A percentile compares a stretch with the other conserved stretches of the same genome.
These are phyloP conservation scores for Helianthus tuberosus DNA, from an alignment of 129 eudicot species.

Conservation along the genomic window DNA sequence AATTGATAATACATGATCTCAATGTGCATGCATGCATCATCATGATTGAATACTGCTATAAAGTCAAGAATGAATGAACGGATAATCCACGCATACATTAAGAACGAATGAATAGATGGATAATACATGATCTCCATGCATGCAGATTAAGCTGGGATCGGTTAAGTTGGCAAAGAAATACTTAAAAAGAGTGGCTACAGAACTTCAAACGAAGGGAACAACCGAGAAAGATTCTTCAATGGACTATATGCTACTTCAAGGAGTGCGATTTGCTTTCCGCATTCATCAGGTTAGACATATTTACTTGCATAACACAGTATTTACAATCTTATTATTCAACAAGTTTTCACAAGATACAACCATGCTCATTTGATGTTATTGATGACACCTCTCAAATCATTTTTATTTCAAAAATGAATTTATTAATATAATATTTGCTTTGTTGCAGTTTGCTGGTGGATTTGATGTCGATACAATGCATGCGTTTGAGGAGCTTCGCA, in stretches of 20 bases:
- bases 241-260: slow-evolving; percentile 96
- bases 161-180: slow-evolving; percentile 84
- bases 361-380: background rate
- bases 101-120: background rate
- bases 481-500: slow-evolving; percentile 93
- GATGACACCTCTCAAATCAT: background rate
- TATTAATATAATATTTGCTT: background rate
- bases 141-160: slow-evolving; percentile 82
- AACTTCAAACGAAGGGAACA: slow-evolving; percentile 73
- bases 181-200: slow-evolving; percentile 87
- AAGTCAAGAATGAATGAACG: background rate
- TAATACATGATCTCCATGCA: background rate
- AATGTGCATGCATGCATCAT: too few species aligned
- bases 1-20: too few species aligned
- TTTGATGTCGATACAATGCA: slow-evolving; percentile 98
- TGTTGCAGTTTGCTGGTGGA: slow-evolving; percentile 94
- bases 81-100: background rate
- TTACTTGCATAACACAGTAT: background rate
- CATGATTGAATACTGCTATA: too few species aligned
- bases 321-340: background rate
- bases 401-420: background rate
- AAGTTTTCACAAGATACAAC: background rate
- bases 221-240: slow-evolving; percentile 75
- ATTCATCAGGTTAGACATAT: slow-evolving; percentile 76
- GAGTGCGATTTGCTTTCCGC: slow-evolving; percentile 95